phyloP scores from a whole-genome alignment of 108 stramenopile genomes.

The Nitzschia sp. region DNA sequence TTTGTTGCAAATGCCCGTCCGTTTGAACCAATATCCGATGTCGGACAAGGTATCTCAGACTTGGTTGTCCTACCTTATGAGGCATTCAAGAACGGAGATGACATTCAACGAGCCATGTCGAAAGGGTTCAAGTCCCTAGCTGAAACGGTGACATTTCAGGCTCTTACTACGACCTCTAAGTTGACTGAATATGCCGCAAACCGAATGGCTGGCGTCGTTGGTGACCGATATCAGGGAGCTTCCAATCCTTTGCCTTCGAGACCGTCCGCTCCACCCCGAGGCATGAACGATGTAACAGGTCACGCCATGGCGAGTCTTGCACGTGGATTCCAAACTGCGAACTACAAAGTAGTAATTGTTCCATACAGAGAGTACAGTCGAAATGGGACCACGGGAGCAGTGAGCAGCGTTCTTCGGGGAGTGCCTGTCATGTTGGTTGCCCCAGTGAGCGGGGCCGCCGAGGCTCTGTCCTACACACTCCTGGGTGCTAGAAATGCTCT shows the following conservation, averaged over 20 bases:
- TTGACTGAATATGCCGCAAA: constrained; percentile 66
- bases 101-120: constrained; percentile 49
- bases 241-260: constrained; percentile 51
- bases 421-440: constrained; percentile 75
- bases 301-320: constrained; percentile 68
- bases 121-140: constrained; percentile 66
- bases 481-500: constrained; percentile 79
- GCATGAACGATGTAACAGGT: constrained; percentile 45
- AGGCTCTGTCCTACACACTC: constrained; percentile 76
- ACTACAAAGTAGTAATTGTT: constrained; percentile 73
- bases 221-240: constrained; percentile 21
- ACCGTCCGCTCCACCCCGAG: constrained; percentile 47
- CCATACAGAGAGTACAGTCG: constrained; percentile 72
- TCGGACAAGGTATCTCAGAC: constrained; percentile 63
- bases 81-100: constrained; percentile 55
- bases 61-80: constrained; percentile 73
- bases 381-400: constrained; percentile 61
- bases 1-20: constrained; percentile 76
- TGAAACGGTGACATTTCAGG: constrained; percentile 65
- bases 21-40: constrained; percentile 64
- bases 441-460: constrained; percentile 73
- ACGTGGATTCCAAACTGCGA: constrained; percentile 71
- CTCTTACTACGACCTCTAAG: constrained; percentile 61
- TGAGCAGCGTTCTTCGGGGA: constrained; percentile 62
- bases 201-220: constrained; percentile 31